Evolutionary conservation across 208 protist genomes (phyloP).

Genomic region (Leishmania amazonensis): DNA sequence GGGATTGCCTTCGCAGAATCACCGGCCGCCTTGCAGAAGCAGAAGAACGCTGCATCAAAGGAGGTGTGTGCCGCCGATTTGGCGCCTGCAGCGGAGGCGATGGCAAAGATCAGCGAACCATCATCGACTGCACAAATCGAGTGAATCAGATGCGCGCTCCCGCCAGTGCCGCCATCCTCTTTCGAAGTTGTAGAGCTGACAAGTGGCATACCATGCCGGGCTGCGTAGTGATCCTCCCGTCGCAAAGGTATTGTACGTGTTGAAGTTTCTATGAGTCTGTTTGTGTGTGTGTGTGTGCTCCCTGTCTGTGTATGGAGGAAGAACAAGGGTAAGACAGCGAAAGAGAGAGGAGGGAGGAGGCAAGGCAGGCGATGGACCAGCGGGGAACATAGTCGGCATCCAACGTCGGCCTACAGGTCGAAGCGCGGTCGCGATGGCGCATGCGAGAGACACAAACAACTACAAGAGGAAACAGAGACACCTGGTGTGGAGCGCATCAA

Average conservation of each 20-base stretch:
- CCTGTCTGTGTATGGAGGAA: not conserved
- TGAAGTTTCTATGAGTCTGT: not conserved
- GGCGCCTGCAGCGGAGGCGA: not conserved
- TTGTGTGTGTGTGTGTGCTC: not conserved
- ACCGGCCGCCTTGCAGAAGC: not conserved
- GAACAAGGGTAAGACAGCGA: not conserved
- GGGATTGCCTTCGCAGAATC: not conserved
- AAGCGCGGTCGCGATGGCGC: too few species aligned
- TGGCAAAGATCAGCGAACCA: constrained; percentile 14
- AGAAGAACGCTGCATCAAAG: not conserved
- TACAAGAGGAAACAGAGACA: not conserved
- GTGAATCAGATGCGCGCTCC: not conserved
- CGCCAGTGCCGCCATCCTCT: not conserved
- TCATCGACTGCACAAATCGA: constrained; percentile 13
- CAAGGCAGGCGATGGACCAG: not conserved
- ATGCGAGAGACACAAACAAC: not conserved
- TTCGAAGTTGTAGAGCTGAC: constrained; percentile 4
- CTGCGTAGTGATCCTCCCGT: not conserved
- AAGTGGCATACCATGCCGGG: constrained; percentile 6
- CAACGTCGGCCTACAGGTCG: not conserved
- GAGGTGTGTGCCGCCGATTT: not conserved
- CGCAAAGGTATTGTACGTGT: not conserved
- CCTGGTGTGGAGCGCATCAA: not conserved
- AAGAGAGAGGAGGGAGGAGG: not conserved
- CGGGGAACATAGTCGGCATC: not conserved